Conservation (phyloP, 2,329 filamentous ascomycete genomes). For the Ceratocystis papillata region DNA sequence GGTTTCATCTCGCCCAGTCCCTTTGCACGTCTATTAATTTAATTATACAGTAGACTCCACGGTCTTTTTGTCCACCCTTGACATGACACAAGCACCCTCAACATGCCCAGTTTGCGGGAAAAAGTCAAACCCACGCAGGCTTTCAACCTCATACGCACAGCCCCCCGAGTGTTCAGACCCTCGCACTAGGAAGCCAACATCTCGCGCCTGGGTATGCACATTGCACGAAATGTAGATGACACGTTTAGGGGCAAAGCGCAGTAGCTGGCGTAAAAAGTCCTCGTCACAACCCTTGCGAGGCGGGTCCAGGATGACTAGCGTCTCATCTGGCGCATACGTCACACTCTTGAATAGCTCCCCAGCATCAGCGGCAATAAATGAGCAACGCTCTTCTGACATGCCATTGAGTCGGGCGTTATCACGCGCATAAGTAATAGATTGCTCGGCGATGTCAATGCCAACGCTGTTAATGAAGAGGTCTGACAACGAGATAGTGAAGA, state of each 20-base stretch:
- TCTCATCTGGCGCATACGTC: slow-evolving; percentile 58
- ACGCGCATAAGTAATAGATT: slow-evolving; percentile 67
- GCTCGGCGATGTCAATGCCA: slow-evolving; percentile 78
- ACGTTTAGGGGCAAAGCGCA: slow-evolving; percentile 63
- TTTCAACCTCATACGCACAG: slow-evolving; percentile 72
- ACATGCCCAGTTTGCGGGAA: slow-evolving; percentile 78
- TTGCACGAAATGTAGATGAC: slow-evolving; percentile 96
- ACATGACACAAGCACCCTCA: slow-evolving; percentile 40
- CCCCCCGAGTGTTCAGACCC: slow-evolving; percentile 38
- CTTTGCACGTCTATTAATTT: background rate
- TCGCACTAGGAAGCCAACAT: slow-evolving; percentile 76
- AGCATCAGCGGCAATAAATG: slow-evolving; percentile 84
- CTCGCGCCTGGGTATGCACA: slow-evolving; percentile 90
- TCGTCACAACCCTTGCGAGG: slow-evolving; percentile 89
- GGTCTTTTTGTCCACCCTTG: slow-evolving; percentile 18
- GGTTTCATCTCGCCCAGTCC: no score
- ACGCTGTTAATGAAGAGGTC: slow-evolving; percentile 71
- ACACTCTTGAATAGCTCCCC: slow-evolving; percentile 55
- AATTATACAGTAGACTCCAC: background rate
- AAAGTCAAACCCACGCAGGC: slow-evolving; percentile 86
- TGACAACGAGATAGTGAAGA: slow-evolving; percentile 92
- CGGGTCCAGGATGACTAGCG: slow-evolving; percentile 91
- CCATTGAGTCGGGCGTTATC: slow-evolving; percentile 69
- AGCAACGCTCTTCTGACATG: slow-evolving; percentile 55
- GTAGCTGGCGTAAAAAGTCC: slow-evolving; percentile 68